Evolutionary conservation across 345 rosid genomes (phyloP), one percentile per base, ranked within the genome.

Genomic region (Syzygium aqueum): DNA sequence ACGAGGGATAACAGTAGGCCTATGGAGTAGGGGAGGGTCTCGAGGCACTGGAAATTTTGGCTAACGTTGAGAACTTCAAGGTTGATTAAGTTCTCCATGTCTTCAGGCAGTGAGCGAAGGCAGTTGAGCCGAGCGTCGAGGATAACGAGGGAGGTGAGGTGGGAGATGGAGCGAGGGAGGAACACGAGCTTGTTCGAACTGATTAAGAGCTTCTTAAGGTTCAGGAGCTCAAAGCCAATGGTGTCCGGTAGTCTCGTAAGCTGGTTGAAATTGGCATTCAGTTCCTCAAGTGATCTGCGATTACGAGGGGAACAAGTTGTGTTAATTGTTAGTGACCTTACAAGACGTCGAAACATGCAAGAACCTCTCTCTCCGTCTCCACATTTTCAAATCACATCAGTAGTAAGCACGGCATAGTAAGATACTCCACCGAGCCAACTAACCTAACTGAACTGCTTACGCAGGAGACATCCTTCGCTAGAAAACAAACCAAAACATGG

Each of bases 221-320:
- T 94, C 2, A 89, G 73, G n/a, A 96, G 90, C 85, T 95, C 95
- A 53, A 92, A 95, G 49, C 99, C 99, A 1, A 97, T 91, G 1
- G 91, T 92, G 50, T 95, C 95, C 51, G 99, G 99, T 46, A 97
- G 91, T 86, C 77, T 91, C 21, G 86, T 89, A 14, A 97, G 95
- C 94, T 94, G 93, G 95, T 97, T 96, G 94, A 97, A 97, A 89
- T 97, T 97, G 86, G 93, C 95, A 87, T 95, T 96, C 87, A 97
- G 53, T 87, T 97, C 99, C 91, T 95, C 99, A 77, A 97, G 63
- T 40, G 89, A 93, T 89, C 99, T 97, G 93, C 8, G 51, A 80
- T 84, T 84, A 59, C 23, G 49, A 37, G 7, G 82, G 49, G 27
- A 37, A 37, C 27, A 37, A 19, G 49, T 73, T 37, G 23, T 67